Evolutionary conservation across 257 asterid genomes (phyloP).

Genomic region (Solanum ossicruentum): DNA sequence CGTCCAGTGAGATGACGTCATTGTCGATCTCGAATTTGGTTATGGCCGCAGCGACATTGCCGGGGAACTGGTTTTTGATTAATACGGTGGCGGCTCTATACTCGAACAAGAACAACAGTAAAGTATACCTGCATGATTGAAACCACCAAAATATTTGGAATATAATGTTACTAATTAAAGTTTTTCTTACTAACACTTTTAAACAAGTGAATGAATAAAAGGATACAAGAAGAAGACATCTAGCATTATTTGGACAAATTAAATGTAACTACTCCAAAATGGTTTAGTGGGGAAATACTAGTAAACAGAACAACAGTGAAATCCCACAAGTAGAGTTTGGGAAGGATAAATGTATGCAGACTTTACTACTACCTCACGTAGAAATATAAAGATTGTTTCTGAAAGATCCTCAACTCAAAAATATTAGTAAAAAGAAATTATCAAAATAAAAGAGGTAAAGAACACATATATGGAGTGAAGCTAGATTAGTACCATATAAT

Average conservation of each 20-base stretch:
- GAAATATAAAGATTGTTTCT: too few relatives aligned
- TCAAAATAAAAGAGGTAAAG: not conserved
- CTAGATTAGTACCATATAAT: slow-evolving; percentile 36
- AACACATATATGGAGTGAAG: not conserved
- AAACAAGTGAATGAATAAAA: not conserved
- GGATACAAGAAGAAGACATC: not conserved
- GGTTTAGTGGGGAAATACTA: not conserved
- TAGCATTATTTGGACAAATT: not conserved
- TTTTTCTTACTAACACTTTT: not conserved
- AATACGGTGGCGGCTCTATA: slow-evolving; percentile 55
- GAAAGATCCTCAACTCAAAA: too few relatives aligned
- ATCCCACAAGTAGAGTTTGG: too few relatives aligned
- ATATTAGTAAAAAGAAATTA: too few relatives aligned
- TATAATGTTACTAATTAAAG: not conserved
- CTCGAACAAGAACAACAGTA: slow-evolving; percentile 58
- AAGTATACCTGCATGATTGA: slow-evolving; percentile 42
- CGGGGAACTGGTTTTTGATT: slow-evolving; percentile 51
- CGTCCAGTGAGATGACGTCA: slow-evolving; percentile 62
- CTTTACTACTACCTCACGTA: too few relatives aligned
- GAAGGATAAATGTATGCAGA: too few relatives aligned
- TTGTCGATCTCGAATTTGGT: slow-evolving; percentile 45
- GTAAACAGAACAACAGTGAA: too few relatives aligned
- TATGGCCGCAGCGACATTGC: slow-evolving; percentile 45
- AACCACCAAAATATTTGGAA: not conserved
- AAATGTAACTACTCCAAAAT: not conserved